Percentiles rank a stretch among this genome's conserved stretches.
phyloP scores from a whole-genome alignment of 1,284 basidiomycete genomes.

The Heimioporus punctisporus region DNA sequence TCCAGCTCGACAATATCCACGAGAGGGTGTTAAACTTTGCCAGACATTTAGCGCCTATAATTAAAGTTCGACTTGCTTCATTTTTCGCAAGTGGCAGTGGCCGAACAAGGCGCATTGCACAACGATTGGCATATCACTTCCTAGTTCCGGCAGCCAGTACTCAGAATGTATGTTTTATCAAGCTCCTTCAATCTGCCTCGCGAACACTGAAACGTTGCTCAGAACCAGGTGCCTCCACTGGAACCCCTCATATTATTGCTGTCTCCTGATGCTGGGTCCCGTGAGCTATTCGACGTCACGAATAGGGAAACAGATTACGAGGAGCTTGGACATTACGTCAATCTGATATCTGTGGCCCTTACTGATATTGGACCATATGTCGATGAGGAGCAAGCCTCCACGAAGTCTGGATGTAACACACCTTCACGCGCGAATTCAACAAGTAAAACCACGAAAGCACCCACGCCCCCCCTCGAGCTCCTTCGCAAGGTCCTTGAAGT shows the following conservation, averaged over 20 bases:
- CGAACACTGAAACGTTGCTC: constrained; percentile 17
- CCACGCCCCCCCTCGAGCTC: constrained; percentile 44
- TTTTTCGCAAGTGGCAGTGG: constrained; percentile 54
- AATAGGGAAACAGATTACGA: constrained; percentile 56
- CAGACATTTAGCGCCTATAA: constrained; percentile 36
- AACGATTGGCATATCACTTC: constrained; percentile 51
- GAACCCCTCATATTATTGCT: constrained; percentile 44
- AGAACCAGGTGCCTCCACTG: constrained; percentile 46
- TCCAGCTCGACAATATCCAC: constrained; percentile 51
- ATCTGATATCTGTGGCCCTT: constrained; percentile 57
- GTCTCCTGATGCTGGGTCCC: constrained; percentile 29
- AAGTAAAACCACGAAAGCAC: constrained; percentile 34
- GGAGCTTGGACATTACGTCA: constrained; percentile 52
- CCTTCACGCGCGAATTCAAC: constrained; percentile 30
- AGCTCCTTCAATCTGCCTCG: not conserved
- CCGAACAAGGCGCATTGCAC: constrained; percentile 54
- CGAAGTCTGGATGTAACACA: constrained; percentile 11
- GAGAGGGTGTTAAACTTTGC: constrained; percentile 44
- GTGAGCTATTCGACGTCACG: constrained; percentile 46
- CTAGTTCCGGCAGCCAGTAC: constrained; percentile 35
- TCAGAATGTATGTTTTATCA: constrained; percentile 29
- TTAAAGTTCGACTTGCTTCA: constrained; percentile 50
- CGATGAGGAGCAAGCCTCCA: constrained; percentile 41
- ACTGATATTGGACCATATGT: constrained; percentile 60
- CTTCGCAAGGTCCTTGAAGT: constrained; percentile 48